These are phyloP conservation scores for Fragaria ananassa DNA, from an alignment of 306 rosid species.

Conservation along the genomic window DNA sequence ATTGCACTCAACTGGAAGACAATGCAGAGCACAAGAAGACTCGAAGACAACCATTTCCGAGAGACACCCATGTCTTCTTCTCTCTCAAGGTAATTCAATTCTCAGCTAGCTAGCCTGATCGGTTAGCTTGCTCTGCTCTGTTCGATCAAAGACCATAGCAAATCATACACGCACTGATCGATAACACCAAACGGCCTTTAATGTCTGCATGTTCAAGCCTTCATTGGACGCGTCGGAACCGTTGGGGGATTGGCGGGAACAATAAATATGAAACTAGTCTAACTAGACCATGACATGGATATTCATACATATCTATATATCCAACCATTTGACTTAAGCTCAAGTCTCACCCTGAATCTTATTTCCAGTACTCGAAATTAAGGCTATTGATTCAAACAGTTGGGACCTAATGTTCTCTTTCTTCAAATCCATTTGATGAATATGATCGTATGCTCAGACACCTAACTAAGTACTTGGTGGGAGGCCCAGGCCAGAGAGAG, in stretches of 20 bases:
- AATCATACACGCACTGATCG: neutral
- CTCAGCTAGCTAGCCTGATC: neutral
- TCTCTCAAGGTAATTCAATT: neutral
- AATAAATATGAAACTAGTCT: slow-evolving; percentile 36
- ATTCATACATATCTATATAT: neutral
- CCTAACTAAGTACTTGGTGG: neutral
- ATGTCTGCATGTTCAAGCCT: slow-evolving; percentile 33
- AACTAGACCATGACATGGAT: neutral
- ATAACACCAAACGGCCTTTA: slow-evolving; percentile 16
- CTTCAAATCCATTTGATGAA: neutral
- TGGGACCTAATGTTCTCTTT: neutral
- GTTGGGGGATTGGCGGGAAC: slow-evolving; percentile 43
- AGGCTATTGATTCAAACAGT: neutral
- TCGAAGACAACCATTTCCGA: slow-evolving; percentile 43
- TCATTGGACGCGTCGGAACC: slow-evolving; percentile 31
- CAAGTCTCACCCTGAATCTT: neutral
- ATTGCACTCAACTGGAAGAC: slow-evolving; percentile 47
- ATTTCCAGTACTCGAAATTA: neutral
- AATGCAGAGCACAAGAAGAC: slow-evolving; percentile 48
- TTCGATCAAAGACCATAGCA: slow-evolving; percentile 1
- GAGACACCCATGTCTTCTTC: slow-evolving; percentile 32
- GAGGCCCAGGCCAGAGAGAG: neutral
- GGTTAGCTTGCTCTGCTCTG: slow-evolving; percentile 8
- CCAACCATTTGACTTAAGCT: slow-evolving; percentile 2
- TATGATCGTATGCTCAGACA: neutral